A percentile compares a stretch with the other conserved stretches of the same genome.
These are phyloP conservation scores for Juglanconis sp. DNA, from an alignment of 2,329 filamentous ascomycete genomes.

Conservation along the genomic window DNA sequence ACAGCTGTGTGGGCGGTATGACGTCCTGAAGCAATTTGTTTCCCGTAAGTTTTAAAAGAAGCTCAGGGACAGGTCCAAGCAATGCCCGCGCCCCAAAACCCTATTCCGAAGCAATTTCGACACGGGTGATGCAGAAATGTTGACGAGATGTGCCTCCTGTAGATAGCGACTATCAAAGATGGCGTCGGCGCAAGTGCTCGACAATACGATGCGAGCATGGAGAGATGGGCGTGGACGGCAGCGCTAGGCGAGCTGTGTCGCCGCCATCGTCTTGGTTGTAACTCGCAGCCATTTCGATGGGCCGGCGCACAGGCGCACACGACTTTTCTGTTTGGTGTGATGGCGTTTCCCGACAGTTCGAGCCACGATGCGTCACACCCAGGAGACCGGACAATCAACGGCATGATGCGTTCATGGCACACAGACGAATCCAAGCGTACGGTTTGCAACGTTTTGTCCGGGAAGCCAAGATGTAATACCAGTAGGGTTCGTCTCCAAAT, in stretches of 20 bases:
- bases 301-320: not conserved
- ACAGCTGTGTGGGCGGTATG: conserved; percentile 1
- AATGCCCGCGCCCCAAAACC: not conserved
- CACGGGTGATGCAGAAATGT: not conserved
- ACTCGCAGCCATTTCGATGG: not conserved
- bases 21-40: not conserved
- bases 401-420: not conserved
- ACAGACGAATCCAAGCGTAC: not conserved
- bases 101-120: not conserved
- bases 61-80: not conserved
- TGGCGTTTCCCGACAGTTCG: not conserved
- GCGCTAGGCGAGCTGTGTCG: conserved; percentile 3
- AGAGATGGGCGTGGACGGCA: not conserved
- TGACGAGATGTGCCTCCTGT: not conserved
- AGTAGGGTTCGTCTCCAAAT: no score
- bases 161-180: not conserved
- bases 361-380: not conserved
- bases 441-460: not conserved
- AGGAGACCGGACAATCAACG: not conserved
- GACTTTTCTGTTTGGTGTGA: not conserved
- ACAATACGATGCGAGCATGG: no score
- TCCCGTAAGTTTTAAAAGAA: not conserved
- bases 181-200: not conserved
- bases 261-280: not conserved
- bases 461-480: no score